Conservation (phyloP, 106 monocot genomes). For the Dendrobium huoshanense region DNA sequence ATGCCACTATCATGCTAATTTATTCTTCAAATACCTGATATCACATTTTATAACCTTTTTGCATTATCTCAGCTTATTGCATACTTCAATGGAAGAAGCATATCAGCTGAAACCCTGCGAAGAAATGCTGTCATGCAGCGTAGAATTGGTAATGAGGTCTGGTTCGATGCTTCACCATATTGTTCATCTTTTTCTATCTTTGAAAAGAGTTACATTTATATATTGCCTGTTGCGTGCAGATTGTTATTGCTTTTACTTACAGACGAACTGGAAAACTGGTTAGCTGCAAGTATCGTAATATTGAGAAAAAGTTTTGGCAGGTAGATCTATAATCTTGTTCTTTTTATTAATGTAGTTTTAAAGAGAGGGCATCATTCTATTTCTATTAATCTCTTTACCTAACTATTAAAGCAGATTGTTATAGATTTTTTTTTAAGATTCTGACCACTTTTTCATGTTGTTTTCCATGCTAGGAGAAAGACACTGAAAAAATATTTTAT, state of each 20-base stretch:
- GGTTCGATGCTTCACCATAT: neutral
- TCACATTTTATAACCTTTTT: neutral
- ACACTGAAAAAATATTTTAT: constrained; percentile 81
- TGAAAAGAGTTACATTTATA: neutral
- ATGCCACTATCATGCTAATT: no score
- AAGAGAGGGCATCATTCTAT: neutral
- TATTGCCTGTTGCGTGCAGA: constrained; percentile 26
- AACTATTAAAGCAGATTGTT: neutral
- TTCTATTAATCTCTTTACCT: neutral
- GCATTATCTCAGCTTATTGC: constrained; percentile 34
- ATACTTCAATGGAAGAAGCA: constrained; percentile 45
- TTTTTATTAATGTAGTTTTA: neutral
- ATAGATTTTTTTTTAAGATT: neutral
- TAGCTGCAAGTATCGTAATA: constrained; percentile 77
- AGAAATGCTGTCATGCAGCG: constrained; percentile 64
- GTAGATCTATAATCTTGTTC: constrained; percentile 13
- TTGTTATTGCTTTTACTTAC: constrained; percentile 82
- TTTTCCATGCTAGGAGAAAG: constrained; percentile 47
- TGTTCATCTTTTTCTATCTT: neutral
- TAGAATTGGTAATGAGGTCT: constrained; percentile 27
- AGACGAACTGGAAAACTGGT: constrained; percentile 65
- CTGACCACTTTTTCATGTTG: constrained; percentile 13
- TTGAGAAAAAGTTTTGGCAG: constrained; percentile 82
- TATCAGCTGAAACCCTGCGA: constrained; percentile 56
- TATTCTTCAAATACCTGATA: neutral